Evolutionary conservation across 352 stramenopile genomes (phyloP).

Genomic region (Pythium myriotylum): DNA sequence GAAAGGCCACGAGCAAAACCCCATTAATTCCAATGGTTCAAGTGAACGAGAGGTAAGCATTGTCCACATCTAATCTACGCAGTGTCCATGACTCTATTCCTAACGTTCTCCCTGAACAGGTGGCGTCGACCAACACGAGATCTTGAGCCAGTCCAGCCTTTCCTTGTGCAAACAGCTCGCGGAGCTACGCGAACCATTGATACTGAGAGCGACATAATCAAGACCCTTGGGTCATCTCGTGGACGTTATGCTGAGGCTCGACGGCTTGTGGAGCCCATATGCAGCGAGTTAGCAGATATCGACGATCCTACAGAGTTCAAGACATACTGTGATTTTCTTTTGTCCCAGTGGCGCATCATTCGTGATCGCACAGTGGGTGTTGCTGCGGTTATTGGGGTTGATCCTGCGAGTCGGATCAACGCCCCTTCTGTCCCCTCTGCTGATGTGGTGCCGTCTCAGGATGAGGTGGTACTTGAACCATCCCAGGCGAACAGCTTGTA

Average conservation of each 20-base stretch:
- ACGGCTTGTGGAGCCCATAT: background rate
- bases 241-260: background rate
- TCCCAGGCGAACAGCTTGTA: slow-evolving; percentile 4
- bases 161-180: background rate
- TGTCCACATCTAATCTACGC: too few relatives aligned
- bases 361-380: background rate
- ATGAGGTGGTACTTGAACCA: background rate
- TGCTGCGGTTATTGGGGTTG: background rate
- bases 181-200: background rate
- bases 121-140: too few relatives aligned
- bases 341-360: slow-evolving; percentile 19
- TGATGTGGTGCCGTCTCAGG: background rate
- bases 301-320: slow-evolving; percentile 27
- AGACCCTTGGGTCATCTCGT: background rate
- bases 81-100: too few relatives aligned
- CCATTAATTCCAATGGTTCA: background rate
- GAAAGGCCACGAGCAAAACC: background rate
- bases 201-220: background rate
- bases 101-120: too few relatives aligned
- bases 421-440: too few relatives aligned
- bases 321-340: slow-evolving; percentile 24
- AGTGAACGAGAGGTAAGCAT: background rate
- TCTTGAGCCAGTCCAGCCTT: slow-evolving; percentile 1
- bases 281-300: slow-evolving; percentile 8
- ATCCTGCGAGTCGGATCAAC: too few relatives aligned